Base-by-base conservation (phyloP, 805 yeast genomes). In the Jamesozyma piceae region DNA sequence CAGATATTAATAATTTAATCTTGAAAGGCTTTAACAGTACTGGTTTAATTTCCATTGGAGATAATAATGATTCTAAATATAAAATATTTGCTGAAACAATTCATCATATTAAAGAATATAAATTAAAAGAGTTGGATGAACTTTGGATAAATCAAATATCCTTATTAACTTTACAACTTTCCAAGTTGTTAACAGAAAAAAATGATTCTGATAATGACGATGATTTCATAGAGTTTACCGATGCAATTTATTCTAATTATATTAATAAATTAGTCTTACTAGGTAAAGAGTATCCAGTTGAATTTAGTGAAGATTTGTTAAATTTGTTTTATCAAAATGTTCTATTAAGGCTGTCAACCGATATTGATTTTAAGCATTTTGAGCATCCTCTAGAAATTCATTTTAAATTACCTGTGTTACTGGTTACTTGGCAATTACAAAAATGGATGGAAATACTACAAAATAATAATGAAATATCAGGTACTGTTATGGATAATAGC, bases 401-500 rank as follows among this genome's bases (percentile, higher is more conserved):
- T 42, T 56, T 60, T 35, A 59, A 50, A 38, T 21, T 60, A 29
- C 45, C 61, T 18, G 50, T 56, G 2, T 35, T 58, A 19, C 32
- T 55, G 11, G 54, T 49, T 14, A 47, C 59, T 8, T 57, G 65
- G 62, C 49, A 54, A 37, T 38, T 60, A 33, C 57, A 58, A 32
- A 51, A 49, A 38, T 61, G 64, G 64, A 45, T 47, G 2, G 55
- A 52, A 13, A 47, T 55, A 18, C 37, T 59, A 10, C 47, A 49
- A 20, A 47, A 43, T 9, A 21, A 43, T 5, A 31, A 30, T 5
- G 42, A 39, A 13, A 34, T 22, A 10, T 21, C 36, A 21, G 28
- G 20, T 4, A 13, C 24, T 15, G 27, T 20, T 13, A 20, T 15
- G 4, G 22, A 24, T 14, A 4, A n/a, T 10, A 15, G 30, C 5